Percentiles rank a stretch among this genome's conserved stretches.
Evolutionary conservation across 208 protist genomes (phyloP).

Genomic region (Leptomonas seymouri): DNA sequence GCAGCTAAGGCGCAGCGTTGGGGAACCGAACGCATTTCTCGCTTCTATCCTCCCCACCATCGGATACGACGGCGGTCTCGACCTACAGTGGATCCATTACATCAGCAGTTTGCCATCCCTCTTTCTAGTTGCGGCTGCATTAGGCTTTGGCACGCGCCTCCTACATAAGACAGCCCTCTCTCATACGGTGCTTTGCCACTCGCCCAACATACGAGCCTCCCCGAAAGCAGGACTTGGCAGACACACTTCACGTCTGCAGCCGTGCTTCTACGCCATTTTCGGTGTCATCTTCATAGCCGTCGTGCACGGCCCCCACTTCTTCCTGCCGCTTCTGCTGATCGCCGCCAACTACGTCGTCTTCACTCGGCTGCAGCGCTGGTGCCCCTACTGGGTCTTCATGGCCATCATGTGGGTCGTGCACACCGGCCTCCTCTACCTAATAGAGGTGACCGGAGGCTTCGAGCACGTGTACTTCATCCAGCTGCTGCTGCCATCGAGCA

Average conservation of each 20-base stretch:
- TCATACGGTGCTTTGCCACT: background rate
- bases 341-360: slow-evolving; percentile 46
- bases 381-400: slow-evolving; percentile 50
- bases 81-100: slow-evolving; percentile 35
- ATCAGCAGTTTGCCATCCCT: slow-evolving; percentile 21
- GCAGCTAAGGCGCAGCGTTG: slow-evolving; percentile 7
- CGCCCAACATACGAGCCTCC: background rate
- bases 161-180: background rate
- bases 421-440: slow-evolving; percentile 43
- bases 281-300: slow-evolving; percentile 30
- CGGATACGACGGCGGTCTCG: slow-evolving; percentile 24
- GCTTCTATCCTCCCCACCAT: slow-evolving; percentile 10
- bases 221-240: background rate
- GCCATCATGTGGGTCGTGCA: slow-evolving; percentile 53
- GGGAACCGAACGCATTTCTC: slow-evolving; percentile 2
- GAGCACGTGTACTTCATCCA: slow-evolving; percentile 30
- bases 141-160: slow-evolving; percentile 13
- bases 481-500: slow-evolving; percentile 1
- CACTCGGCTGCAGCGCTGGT: slow-evolving; percentile 44
- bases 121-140: slow-evolving; percentile 7
- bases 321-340: slow-evolving; percentile 32
- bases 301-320: slow-evolving; percentile 37
- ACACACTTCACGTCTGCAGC: background rate
- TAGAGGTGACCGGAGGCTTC: slow-evolving; percentile 31
- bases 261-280: background rate